phyloP scores from a whole-genome alignment of 768 basidiomycete genomes.

The Boletus subcaerulescens region DNA sequence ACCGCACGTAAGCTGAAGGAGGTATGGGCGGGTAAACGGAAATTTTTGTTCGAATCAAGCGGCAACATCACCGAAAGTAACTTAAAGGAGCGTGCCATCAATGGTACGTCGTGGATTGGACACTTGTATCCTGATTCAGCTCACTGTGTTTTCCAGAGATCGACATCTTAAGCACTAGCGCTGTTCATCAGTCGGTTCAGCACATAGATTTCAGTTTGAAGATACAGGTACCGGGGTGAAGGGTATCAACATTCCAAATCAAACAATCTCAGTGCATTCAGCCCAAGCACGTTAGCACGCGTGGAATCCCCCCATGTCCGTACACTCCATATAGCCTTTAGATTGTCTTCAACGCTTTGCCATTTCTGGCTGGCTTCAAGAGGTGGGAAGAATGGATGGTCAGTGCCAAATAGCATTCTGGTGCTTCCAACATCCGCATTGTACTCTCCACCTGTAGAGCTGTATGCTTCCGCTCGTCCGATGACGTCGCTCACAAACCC shows the following conservation, averaged over 20 bases:
- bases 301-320: conserved; percentile 45
- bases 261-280: conserved; percentile 74
- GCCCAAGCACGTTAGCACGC: conserved; percentile 63
- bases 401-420: conserved; percentile 78
- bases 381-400: conserved; percentile 91
- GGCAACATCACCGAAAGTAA: conserved; percentile 93
- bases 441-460: conserved; percentile 29
- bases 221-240: conserved; percentile 66
- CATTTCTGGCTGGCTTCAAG: conserved; percentile 65
- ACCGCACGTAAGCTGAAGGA: conserved; percentile 71
- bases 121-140: background rate
- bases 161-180: conserved; percentile 91
- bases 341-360: conserved; percentile 82
- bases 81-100: conserved; percentile 73
- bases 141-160: conserved; percentile 57
- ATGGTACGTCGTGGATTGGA: conserved; percentile 50
- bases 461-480: conserved; percentile 54
- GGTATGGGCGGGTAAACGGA: conserved; percentile 76
- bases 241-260: conserved; percentile 35
- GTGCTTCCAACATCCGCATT: conserved; percentile 46
- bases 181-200: conserved; percentile 86
- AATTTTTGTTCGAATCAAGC: conserved; percentile 90
- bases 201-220: conserved; percentile 98
- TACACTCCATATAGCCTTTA: conserved; percentile 64
- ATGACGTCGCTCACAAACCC: conserved; percentile 72